These are phyloP conservation scores for Taphrina confusa DNA, from an alignment of 1,139 yeast genomes.

Conservation along the genomic window DNA sequence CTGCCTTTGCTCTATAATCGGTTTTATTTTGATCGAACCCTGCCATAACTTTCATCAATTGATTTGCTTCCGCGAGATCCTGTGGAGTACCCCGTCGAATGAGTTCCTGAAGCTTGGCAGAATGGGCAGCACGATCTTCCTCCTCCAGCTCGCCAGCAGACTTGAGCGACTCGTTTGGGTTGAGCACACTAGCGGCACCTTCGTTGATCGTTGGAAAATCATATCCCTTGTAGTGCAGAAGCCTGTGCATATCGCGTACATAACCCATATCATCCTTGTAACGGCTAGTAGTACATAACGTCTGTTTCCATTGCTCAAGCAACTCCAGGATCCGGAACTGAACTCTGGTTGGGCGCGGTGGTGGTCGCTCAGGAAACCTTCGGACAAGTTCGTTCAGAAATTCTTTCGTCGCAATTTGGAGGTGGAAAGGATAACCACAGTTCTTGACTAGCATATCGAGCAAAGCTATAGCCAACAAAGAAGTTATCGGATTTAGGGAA, in stretches of 20 bases:
- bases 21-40: constrained; percentile 67
- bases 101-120: constrained; percentile 92
- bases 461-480: constrained; percentile 59
- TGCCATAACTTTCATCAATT: constrained; percentile 96
- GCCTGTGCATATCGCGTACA: constrained; percentile 92
- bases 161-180: constrained; percentile 82
- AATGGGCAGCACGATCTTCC: constrained; percentile 89
- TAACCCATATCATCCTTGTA: constrained; percentile 90
- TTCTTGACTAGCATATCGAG: constrained; percentile 92
- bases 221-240: constrained; percentile 74
- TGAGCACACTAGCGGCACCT: constrained; percentile 90
- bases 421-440: constrained; percentile 95
- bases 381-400: constrained; percentile 89
- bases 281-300: constrained; percentile 84
- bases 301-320: constrained; percentile 96
- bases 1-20: constrained; percentile 79
- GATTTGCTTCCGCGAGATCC: constrained; percentile 93
- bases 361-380: constrained; percentile 93
- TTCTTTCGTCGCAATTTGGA: constrained; percentile 92
- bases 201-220: constrained; percentile 82
- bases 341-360: constrained; percentile 75
- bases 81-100: constrained; percentile 94
- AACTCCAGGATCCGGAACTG: constrained; percentile 85
- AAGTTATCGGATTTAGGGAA: constrained; percentile 78
- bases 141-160: constrained; percentile 86